Base-by-base conservation (phyloP, 2,329 filamentous ascomycete species). In the Aspergillus sp. region DNA sequence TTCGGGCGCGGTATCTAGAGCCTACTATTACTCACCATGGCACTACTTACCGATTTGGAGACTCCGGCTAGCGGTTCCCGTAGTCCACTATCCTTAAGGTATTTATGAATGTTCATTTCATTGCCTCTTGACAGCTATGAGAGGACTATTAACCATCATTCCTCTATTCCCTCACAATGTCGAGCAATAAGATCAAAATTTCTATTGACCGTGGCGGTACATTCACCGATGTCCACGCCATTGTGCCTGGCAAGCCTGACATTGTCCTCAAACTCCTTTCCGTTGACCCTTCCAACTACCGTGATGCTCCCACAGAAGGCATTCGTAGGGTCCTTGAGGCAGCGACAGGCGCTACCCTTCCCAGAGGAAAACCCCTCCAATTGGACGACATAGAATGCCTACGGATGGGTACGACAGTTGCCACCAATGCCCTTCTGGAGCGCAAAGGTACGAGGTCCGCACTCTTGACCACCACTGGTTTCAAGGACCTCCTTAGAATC, bases 371-470 rank as follows among this genome's bases (percentile, higher is more conserved):
- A 37, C 65, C 62, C 13, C 44, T 69, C 43, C 61, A 65, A 49
- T 58, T 68, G 17, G 61, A 62, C 30, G 60, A 56, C 12, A 67
- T 68, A 44, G 63, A 64, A 20, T 64, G 60, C 32, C 91, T 95
- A 60, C 84, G 90, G 45, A 95, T 95, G 90, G 90, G 90, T 44
- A 95, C 90, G 3, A 95, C 90, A 0, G 90, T 95, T 12, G 90
- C 90, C 4, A 95, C 90, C 0, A 95, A 95, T 66, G 90, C 90
- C 0, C 70, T 95, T 50, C 76, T 96, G 2, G 90, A 96, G 69
- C 77, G 90, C 54, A 95, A 95, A 66, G 90, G 90, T 43, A 89
- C 94, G 68, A 83, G 83, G 55, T 91, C 91, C 59, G 90, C 86
- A 9, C 79, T 96, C 67, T 81, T 95, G 2, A 88, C 93, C 7